Conservation (phyloP, 2,329 filamentous ascomycete genomes). For the Cladosporium colombiae region DNA sequence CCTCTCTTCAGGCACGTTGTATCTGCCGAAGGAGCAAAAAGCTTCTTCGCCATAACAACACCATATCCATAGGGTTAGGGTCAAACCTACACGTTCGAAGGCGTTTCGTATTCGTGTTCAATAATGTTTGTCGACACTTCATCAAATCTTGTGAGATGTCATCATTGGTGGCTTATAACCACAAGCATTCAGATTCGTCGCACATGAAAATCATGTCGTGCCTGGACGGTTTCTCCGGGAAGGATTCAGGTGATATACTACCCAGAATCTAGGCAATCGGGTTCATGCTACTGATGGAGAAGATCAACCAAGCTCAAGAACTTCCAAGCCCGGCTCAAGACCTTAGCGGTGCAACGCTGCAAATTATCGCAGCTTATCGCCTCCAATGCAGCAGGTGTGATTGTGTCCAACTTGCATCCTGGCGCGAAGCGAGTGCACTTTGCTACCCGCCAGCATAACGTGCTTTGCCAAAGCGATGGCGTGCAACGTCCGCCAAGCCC, state of each 20-base stretch:
- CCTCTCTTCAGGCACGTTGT: background rate
- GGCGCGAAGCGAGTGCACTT: background rate
- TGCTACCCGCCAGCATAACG: slow-evolving; percentile 3
- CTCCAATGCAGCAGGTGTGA: slow-evolving; percentile 5
- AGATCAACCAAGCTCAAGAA: slow-evolving; percentile 13
- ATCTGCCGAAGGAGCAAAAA: background rate
- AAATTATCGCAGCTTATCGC: background rate
- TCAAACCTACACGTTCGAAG: background rate
- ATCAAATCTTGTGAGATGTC: background rate
- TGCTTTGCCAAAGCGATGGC: slow-evolving; percentile 13
- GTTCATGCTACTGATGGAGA: background rate
- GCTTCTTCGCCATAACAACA: background rate
- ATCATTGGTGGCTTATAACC: background rate
- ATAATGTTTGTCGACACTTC: background rate
- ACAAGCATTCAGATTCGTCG: background rate
- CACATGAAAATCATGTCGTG: background rate
- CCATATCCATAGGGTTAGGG: background rate
- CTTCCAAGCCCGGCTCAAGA: slow-evolving; percentile 19
- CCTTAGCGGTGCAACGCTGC: slow-evolving; percentile 17
- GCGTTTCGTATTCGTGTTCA: background rate
- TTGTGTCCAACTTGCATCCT: background rate
- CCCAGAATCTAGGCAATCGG: background rate
- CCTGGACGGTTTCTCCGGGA: background rate
- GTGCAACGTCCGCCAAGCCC: slow-evolving; percentile 15
- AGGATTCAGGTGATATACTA: background rate